Evolutionary conservation across 1,139 yeast species (phyloP).

Genomic region (Geotrichum carabidarum): DNA sequence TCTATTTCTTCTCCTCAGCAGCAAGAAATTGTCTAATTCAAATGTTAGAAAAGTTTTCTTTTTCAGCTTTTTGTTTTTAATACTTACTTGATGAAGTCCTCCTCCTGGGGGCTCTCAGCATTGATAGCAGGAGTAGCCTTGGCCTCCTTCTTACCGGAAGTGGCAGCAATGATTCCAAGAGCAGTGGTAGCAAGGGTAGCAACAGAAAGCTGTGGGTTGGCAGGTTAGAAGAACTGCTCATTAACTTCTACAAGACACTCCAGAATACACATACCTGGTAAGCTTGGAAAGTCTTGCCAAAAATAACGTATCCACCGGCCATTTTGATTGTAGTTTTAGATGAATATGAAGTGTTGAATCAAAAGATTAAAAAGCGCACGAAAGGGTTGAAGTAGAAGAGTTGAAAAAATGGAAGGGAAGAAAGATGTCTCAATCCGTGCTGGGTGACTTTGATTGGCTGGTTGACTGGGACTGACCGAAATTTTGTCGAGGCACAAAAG

Average conservation of each 20-base stretch:
- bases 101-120: constrained; percentile 77
- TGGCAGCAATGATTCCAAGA: constrained; percentile 31
- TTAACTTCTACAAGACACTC: background rate
- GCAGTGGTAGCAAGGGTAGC: constrained; percentile 36
- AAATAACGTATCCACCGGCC: constrained; percentile 77
- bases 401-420: constrained; percentile 1
- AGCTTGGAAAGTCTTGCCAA: constrained; percentile 72
- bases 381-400: constrained; percentile 4
- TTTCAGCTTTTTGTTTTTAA: background rate
- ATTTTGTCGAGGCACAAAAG: background rate
- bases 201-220: constrained; percentile 32
- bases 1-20: constrained; percentile 21
- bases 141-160: constrained; percentile 41
- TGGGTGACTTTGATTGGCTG: constrained; percentile 7
- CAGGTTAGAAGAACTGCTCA: background rate
- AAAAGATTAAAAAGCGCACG: background rate
- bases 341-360: background rate
- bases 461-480: background rate
- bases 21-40: constrained; percentile 18
- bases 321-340: constrained; percentile 36
- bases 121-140: constrained; percentile 62
- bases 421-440: background rate
- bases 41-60: background rate
- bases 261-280: constrained; percentile 47
- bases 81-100: constrained; percentile 57